Evolutionary conservation across 2,329 filamentous ascomycete species (phyloP), one percentile per base, ranked within the genome.

Genomic region (Fusarium veterinarium): DNA sequence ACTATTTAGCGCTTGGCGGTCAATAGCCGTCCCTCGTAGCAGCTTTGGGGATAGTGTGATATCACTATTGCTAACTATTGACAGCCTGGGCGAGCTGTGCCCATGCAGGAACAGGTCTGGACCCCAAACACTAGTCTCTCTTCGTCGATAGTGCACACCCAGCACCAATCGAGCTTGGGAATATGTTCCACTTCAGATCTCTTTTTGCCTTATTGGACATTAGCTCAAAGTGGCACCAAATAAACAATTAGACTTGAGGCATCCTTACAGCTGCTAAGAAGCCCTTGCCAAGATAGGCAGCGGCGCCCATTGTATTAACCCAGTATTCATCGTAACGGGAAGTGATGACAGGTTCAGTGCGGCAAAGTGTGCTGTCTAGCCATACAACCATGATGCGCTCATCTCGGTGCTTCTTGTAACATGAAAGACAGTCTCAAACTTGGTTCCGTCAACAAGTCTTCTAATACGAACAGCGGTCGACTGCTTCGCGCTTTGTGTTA

Each of bases 1-100:
- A 7, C 60, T 60, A 60, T 42, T 25, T 8, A 12, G 6, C 16
- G 35, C 44, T n/a, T 42, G 25, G 23, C 20, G 19, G 30, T 44
- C 25, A 12, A 61, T 25, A 20, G 23, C 8, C 13, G 23, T 30
- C 10, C 8, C 23, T 56, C 31, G 13, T 5, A 23, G 10, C 8
- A 28, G 25, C 11, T 13, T 38, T 58, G 13, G 8, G 13, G 23
- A 5, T 35, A 12, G 31, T 11, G 17, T n/a, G 31, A 11, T 16
- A 4, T 19, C 16, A 11, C 31, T 64, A 64, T 64, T 64, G 57
- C 35, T 10, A 17, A 62, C 61, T 64, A 62, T 44, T 45, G 57
- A 35, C 25, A 44, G 31, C 38, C 45, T 51, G 14, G 19, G 20
- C 19, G 5, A 38, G 10, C 6, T 28, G 5, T 4, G 38, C 19